Percentiles rank a stretch among this genome's conserved stretches.
phyloP scores from a whole-genome alignment of 73 alveolate species.

The Stentor roeselii region DNA sequence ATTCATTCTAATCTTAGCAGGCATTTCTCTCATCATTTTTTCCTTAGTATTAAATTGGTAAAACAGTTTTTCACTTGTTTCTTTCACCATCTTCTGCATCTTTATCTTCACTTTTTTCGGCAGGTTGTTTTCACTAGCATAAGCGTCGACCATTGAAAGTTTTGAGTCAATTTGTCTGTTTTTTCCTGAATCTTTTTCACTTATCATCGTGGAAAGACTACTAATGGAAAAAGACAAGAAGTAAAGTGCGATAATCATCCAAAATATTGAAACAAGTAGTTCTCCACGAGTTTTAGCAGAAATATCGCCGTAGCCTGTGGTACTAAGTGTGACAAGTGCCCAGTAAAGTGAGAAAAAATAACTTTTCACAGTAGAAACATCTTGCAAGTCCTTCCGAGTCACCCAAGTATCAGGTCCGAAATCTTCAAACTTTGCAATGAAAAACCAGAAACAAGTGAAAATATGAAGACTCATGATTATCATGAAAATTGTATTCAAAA shows the following conservation, averaged over 20 bases:
- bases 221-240: conserved; percentile 66
- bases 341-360: conserved; percentile 56
- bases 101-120: conserved; percentile 32
- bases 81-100: conserved; percentile 37
- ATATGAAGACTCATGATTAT: conserved; percentile 59
- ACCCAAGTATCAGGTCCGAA: conserved; percentile 74
- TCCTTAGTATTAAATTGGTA: conserved; percentile 3
- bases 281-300: conserved; percentile 42
- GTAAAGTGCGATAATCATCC: conserved; percentile 68
- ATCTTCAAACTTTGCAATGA: conserved; percentile 59
- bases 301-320: conserved; percentile 74
- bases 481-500: conserved; percentile 36
- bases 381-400: conserved; percentile 44
- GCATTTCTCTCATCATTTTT: background rate
- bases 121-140: conserved; percentile 43
- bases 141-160: conserved; percentile 45
- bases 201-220: conserved; percentile 48
- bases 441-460: conserved; percentile 67
- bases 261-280: conserved; percentile 43
- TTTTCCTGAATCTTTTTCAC: conserved; percentile 37
- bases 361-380: conserved; percentile 24
- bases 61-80: conserved; percentile 70
- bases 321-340: conserved; percentile 59
- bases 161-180: conserved; percentile 34
- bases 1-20: background rate